A percentile compares a stretch with the other conserved stretches of the same genome.
Evolutionary conservation across 352 stramenopile genomes (phyloP).

Genomic region (Globisporangium acanthophoron): DNA sequence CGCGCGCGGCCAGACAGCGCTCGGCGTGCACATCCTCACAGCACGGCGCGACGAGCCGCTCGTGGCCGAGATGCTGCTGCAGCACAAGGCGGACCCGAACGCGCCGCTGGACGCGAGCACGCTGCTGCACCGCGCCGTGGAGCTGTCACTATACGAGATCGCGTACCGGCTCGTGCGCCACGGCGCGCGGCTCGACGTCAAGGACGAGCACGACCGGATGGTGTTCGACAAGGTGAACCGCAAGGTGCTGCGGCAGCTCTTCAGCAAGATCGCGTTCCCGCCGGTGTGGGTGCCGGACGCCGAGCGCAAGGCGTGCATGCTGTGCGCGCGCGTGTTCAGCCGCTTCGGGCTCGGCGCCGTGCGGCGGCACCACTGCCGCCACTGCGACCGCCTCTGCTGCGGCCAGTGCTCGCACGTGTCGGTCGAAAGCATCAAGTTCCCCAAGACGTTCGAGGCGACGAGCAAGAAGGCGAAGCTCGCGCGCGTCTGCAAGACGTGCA

Average conservation of each 20-base stretch:
- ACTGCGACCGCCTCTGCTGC: conserved; percentile 79
- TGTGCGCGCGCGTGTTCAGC: conserved; percentile 71
- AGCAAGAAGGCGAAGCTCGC: conserved; percentile 35
- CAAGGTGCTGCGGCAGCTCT: conserved; percentile 65
- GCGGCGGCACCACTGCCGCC: conserved; percentile 80
- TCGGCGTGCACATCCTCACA: conserved; percentile 78
- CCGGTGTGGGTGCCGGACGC: conserved; percentile 79
- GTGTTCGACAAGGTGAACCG: conserved; percentile 83
- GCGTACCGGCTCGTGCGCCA: conserved; percentile 71
- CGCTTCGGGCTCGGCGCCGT: conserved; percentile 43
- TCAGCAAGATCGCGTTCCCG: conserved; percentile 69
- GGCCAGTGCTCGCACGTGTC: conserved; percentile 71
- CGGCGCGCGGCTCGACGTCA: conserved; percentile 67
- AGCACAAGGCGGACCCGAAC: conserved; percentile 73
- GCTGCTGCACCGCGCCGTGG: conserved; percentile 68
- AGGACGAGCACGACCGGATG: conserved; percentile 72
- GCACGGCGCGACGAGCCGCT: conserved; percentile 68
- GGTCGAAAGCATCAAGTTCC: conserved; percentile 67
- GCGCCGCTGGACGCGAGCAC: conserved; percentile 55
- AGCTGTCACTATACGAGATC: conserved; percentile 67
- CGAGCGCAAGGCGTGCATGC: conserved; percentile 72
- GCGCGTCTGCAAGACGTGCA: conserved; percentile 74
- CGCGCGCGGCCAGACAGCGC: conserved; percentile 60
- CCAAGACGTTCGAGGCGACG: conserved; percentile 45
- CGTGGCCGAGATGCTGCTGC: conserved; percentile 73